Evolutionary conservation across 2,329 filamentous ascomycete genomes (phyloP).

Genomic region (Ophiognomonia clavigignenti-juglandacearum): DNA sequence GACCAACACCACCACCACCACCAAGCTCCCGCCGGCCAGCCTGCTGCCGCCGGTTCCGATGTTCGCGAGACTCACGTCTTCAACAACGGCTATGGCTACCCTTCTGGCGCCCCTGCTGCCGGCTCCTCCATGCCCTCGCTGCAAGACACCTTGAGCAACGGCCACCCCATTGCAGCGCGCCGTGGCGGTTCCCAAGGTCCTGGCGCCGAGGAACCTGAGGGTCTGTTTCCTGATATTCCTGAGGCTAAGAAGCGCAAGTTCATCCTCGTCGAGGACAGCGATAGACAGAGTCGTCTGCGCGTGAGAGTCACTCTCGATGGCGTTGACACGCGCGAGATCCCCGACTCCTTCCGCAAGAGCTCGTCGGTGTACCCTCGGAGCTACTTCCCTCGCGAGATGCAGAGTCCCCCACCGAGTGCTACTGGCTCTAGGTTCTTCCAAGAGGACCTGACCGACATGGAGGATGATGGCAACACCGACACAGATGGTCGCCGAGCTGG

Average conservation of each 20-base stretch:
- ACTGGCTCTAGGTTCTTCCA: constrained; percentile 71
- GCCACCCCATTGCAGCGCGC: constrained; percentile 30
- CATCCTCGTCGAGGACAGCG: constrained; percentile 87
- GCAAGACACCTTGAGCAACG: constrained; percentile 47
- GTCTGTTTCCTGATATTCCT: constrained; percentile 82
- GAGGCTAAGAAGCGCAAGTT: constrained; percentile 93
- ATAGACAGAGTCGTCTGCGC: constrained; percentile 73
- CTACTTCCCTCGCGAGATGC: constrained; percentile 92
- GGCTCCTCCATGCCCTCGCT: constrained; percentile 62
- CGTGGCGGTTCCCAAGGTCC: constrained; percentile 32
- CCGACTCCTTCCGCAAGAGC: constrained; percentile 86
- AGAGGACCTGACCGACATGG: constrained; percentile 53
- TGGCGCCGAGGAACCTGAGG: constrained; percentile 56
- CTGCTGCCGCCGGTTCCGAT: constrained; percentile 37
- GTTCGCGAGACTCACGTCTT: constrained; percentile 73
- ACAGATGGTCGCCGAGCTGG: constrained; percentile 41
- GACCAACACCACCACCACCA: constrained; percentile 57
- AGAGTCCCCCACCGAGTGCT: constrained; percentile 72
- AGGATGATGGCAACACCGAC: constrained; percentile 50
- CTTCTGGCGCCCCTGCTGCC: constrained; percentile 50
- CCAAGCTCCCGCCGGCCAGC: constrained; percentile 30
- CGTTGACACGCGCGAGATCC: constrained; percentile 92
- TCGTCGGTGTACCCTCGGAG: constrained; percentile 88
- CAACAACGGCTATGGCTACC: constrained; percentile 60
- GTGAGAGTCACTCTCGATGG: constrained; percentile 91